Evolutionary conservation across 345 rosid genomes (phyloP).

Genomic region (Microcos paniculata): DNA sequence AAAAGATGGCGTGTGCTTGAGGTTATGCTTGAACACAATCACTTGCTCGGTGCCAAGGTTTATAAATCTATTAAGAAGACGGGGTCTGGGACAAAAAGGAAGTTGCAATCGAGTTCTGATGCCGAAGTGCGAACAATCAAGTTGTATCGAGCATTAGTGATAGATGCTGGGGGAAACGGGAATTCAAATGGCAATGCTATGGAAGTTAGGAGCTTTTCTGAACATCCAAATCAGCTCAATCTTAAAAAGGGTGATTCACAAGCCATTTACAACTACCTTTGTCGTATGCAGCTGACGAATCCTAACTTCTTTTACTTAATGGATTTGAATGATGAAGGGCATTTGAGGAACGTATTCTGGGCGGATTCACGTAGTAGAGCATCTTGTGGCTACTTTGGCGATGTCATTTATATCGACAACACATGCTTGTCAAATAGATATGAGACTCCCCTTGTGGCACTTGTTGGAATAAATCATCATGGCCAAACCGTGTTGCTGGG

Average conservation of each 20-base stretch:
- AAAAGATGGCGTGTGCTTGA: constrained; percentile 73
- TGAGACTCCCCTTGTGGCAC: constrained; percentile 60
- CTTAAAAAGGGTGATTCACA: constrained; percentile 60
- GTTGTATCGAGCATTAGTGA: constrained; percentile 55
- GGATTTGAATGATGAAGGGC: constrained; percentile 73
- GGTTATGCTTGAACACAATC: constrained; percentile 74
- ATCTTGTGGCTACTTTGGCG: constrained; percentile 54
- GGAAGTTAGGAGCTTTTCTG: constrained; percentile 33
- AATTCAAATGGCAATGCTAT: constrained; percentile 31
- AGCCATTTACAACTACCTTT: constrained; percentile 57
- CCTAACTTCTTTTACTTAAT: constrained; percentile 64
- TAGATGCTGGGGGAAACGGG: constrained; percentile 46
- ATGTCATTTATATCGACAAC: constrained; percentile 56
- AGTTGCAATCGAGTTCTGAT: constrained; percentile 43
- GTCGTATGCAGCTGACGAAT: constrained; percentile 65
- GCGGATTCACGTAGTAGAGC: constrained; percentile 57
- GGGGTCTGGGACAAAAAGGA: constrained; percentile 48
- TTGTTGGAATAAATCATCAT: constrained; percentile 69
- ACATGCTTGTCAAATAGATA: constrained; percentile 50
- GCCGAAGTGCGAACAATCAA: constrained; percentile 55
- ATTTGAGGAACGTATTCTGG: constrained; percentile 66
- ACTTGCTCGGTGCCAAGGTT: constrained; percentile 50
- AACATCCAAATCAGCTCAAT: constrained; percentile 37
- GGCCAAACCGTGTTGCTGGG: constrained; percentile 56
- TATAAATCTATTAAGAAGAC: constrained; percentile 41